Base-by-base conservation (phyloP, 2,329 filamentous ascomycete genomes). In the Aspergillus costaricaensis region DNA sequence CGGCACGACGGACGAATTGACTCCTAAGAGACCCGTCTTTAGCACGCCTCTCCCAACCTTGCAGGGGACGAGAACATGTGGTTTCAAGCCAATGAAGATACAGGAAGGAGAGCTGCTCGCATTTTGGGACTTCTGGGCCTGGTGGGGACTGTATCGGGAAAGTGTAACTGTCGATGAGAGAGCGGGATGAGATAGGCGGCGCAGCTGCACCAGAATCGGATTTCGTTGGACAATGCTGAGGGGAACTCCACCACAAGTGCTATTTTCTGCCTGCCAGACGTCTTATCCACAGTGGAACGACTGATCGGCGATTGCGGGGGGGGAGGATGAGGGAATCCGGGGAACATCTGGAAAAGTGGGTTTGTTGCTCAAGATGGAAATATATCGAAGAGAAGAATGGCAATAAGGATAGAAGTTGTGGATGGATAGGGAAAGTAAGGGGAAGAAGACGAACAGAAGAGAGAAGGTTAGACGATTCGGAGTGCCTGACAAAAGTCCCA, bases 301-400 rank as follows among this genome's bases (percentile, higher is more conserved):
- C 14, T 41, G 62, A 65, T 65, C 61, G 59, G 54, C 63, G n/a
- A 58, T 49, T 58, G 57, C 50, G 61, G 58, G 59, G 58, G 59
- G 63, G 30, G 49, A 47, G 32, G 25, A 48, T 41, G 48, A 56
- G 47, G 56, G 51, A 57, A 62, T 62, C 61, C 61, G 61, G 61
- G 59, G 62, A 63, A 57, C 17, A 54, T 30, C 25, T 54, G 57
- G 60, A 58, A 52, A 49, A 59, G 55, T 54, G 57, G 52, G 44
- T n/a, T 27, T 9, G 14, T 27, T 49, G 23, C 44, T n/a, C 15
- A 7, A 27, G 12, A 36, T 36, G 2, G 44, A 23, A 0, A 5
- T 32, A 30, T 27, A 1, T 3, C 3, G 47, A 19, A 30, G 8
- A 12, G 7, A 17, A 27, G 3, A 15, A 30, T 19, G n/a, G n/a